Conservation (phyloP, 2,329 filamentous ascomycete genomes). For the Trichoderma sp. region DNA sequence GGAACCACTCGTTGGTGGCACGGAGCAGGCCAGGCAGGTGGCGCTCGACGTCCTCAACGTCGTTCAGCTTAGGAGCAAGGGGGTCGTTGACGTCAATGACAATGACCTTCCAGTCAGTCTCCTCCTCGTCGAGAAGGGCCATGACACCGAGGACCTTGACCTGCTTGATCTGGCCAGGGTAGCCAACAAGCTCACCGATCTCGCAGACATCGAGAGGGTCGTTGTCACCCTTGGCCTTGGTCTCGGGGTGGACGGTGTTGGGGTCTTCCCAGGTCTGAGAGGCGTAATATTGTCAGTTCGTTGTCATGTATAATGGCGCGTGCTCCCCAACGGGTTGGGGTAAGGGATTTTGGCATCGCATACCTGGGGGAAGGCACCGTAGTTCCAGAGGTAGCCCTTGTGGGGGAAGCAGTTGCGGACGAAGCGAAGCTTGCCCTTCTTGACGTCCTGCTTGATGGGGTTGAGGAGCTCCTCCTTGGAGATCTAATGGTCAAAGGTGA, state of each 20-base stretch:
- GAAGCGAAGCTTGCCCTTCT: constrained; percentile 99
- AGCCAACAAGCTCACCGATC: constrained; percentile 96
- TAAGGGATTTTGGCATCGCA: constrained; percentile 28
- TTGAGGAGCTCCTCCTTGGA: constrained; percentile 98
- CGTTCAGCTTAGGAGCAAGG: constrained; percentile 92
- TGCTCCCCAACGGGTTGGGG: constrained; percentile 19
- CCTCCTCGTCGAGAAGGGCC: constrained; percentile 98
- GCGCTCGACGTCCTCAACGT: constrained; percentile 97
- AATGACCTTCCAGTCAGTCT: constrained; percentile 99
- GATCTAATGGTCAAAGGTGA: constrained; percentile 59
- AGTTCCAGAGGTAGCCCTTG: constrained; percentile 99
- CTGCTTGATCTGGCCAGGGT: constrained; percentile 96
- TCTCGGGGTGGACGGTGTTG: constrained; percentile 93
- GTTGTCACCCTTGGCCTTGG: constrained; percentile 99
- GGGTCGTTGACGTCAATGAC: constrained; percentile 99
- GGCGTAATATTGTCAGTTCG: constrained; percentile 4
- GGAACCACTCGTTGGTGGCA: constrained; percentile 99
- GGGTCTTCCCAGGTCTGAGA: constrained; percentile 97
- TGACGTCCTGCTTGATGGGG: constrained; percentile 98
- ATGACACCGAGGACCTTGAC: constrained; percentile 99
- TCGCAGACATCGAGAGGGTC: constrained; percentile 99
- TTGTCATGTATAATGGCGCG: neutral
- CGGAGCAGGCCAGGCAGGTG: constrained; percentile 95
- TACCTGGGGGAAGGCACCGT: constrained; percentile 98
- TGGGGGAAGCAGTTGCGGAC: constrained; percentile 99